Base-by-base conservation (phyloP, 352 stramenopile species). In the Pythium biforme region DNA sequence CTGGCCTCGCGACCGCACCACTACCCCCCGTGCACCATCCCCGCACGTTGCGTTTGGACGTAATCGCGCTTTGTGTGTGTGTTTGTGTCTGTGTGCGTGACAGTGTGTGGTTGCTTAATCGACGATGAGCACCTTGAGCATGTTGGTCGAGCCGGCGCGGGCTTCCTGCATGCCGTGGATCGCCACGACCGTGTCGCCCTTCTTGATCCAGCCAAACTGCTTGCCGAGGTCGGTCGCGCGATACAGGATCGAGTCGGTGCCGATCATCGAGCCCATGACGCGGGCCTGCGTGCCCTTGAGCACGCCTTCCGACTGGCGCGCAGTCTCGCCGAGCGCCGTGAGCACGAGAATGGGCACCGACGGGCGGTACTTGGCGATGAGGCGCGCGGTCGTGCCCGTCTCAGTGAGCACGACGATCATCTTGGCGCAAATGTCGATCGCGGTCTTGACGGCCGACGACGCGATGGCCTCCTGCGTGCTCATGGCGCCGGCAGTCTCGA, bases 351-450 rank as follows among this genome's bases (percentile, higher is more conserved):
- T 84, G 23, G 88, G 88, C 70, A 92, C 73, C 39, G 68, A 68
- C 10, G 92, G 92, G 39, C 92, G 84, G 83, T 98, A 99, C 73
- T 99, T 99, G 60, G 96, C 83, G 46, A 99, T 89, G 59, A 98
- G 72, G 50, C 92, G 86, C 17, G 97, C 94, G 9, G 95, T 99
- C 46, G 71, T 94, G 51, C 97, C 97, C 27, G 84, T 97, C 73
- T 99, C 94, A 14, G 95, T 98, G 56, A 98, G 87, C 47, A 99
- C 96, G 51, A 99, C 90, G 49, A 99, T 98, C 68, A 97, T 95
- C 80, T 98, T 98, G 49, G 97, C 96, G 33, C 90, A 82, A 48
- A 98, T 93, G 73, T 99, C 96, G 70, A 98, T 97, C 11, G 96
- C 93, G 22, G 96, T 99, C 80, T 99, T 99, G 43, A 99, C 96